These are phyloP conservation scores for Corylus americana DNA, from an alignment of 306 rosid genomes.

Conservation along the genomic window DNA sequence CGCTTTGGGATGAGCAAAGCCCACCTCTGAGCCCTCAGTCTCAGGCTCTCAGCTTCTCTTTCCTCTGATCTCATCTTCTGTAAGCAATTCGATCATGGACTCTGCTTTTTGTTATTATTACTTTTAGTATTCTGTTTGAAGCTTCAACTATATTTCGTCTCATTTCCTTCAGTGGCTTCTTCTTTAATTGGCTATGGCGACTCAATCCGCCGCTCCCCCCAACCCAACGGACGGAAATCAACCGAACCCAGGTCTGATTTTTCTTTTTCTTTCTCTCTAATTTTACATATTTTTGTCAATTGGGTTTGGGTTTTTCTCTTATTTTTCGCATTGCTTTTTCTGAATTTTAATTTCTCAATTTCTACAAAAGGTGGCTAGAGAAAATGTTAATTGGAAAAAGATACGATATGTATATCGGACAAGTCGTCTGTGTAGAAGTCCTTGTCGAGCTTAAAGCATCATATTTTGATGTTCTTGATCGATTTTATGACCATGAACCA, in stretches of 20 bases:
- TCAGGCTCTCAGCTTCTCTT: not conserved
- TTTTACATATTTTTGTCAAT: not conserved
- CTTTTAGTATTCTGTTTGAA: not conserved
- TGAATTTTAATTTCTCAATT: no score
- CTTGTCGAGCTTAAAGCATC: not conserved
- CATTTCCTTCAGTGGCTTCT: not conserved
- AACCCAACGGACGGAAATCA: slow-evolving; percentile 33
- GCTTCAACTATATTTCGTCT: not conserved
- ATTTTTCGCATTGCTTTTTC: no score
- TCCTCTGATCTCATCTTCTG: slow-evolving; percentile 5
- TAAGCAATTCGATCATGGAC: not conserved
- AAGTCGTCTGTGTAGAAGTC: not conserved
- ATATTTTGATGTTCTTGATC: not conserved
- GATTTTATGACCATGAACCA: not conserved
- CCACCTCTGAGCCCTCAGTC: not conserved
- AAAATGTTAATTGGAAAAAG: no score
- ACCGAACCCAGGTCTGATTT: slow-evolving; percentile 48
- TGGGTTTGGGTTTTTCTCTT: not conserved
- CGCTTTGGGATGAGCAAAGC: slow-evolving; percentile 34
- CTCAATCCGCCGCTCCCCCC: slow-evolving; percentile 45
- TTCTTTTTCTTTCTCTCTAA: not conserved
- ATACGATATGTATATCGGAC: no score
- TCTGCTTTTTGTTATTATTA: not conserved
- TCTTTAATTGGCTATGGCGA: slow-evolving; percentile 39
- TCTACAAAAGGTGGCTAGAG: no score